Evolutionary conservation across 2,329 filamentous ascomycete species (phyloP).

Genomic region (Monosporascus ibericus): DNA sequence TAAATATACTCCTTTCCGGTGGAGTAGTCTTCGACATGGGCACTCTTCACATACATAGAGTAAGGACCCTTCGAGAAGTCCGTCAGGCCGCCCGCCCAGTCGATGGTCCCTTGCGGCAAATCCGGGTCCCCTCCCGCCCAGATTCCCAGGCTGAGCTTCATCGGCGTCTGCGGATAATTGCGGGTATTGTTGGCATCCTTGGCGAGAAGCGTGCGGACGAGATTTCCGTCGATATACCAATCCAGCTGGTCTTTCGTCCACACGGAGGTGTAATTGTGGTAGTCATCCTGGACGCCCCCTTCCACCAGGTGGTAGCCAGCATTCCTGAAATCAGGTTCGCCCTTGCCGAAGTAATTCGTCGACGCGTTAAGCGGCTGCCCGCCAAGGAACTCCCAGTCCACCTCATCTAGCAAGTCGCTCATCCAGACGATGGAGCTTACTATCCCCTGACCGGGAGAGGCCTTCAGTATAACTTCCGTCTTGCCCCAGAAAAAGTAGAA

Average conservation of each 20-base stretch:
- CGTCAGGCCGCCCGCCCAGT: conserved; percentile 66
- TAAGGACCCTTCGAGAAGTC: conserved; percentile 62
- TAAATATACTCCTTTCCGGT: conserved; percentile 61
- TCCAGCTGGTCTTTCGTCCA: conserved; percentile 64
- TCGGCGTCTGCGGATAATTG: conserved; percentile 71
- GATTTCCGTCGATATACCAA: conserved; percentile 64
- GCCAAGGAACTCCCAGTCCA: conserved; percentile 81
- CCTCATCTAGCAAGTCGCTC: conserved; percentile 78
- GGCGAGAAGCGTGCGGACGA: conserved; percentile 58
- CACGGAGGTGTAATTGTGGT: conserved; percentile 70
- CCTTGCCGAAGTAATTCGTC: conserved; percentile 78
- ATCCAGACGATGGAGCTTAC: conserved; percentile 79
- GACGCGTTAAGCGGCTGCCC: conserved; percentile 56
- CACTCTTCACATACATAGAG: conserved; percentile 66
- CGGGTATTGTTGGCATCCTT: conserved; percentile 54
- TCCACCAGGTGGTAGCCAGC: conserved; percentile 53
- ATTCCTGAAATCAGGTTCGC: conserved; percentile 56
- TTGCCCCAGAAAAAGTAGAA: conserved; percentile 86
- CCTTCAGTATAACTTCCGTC: conserved; percentile 72
- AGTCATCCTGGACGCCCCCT: conserved; percentile 50
- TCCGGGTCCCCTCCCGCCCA: conserved; percentile 57
- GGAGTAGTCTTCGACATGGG: conserved; percentile 50
- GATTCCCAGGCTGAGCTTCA: conserved; percentile 62
- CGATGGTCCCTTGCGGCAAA: conserved; percentile 50
- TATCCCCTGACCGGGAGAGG: conserved; percentile 67